Evolutionary conservation across 1,139 yeast species (phyloP), one percentile per base, ranked within the genome.

Genomic region (Kluyveromyces marxianus): DNA sequence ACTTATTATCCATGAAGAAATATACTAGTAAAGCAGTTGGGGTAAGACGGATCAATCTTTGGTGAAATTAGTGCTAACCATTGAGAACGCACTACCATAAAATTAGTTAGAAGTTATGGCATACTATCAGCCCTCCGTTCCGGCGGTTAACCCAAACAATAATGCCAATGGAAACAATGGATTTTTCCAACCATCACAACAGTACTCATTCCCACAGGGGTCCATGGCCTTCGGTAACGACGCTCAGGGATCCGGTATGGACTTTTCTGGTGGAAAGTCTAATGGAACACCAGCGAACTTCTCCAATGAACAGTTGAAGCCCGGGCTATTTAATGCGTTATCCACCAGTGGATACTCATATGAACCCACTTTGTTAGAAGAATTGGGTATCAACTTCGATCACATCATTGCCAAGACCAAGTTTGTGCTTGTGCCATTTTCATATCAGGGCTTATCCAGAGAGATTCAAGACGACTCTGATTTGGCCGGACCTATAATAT

Each of bases 331-430:
- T 24, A 95, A 96, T 4, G 98, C 98, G 0, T 83, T 94, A 61
- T 89, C 97, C 2, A 85, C 97, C 0, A 75, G 86, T 0, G 98
- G 99, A 0, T 92, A 92, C 62, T 81, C 96, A 0, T 94, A 90
- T 27, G 99, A 92, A 63, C 94, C 96, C 0, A 92, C 97, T 1
- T 70, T 92, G 45, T 70, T 92, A 45, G 96, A 92, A 63, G 99
- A 92, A 62, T 69, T 92, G 37, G 99, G 97, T 1, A 87, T 94
- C 60, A 90, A 92, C 65, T 92, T 94, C 61, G 76, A 74, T 42
- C 97, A 92, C 62, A 92, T 92, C 56, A 79, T 83, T 57, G 74
- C 79, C 42, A 89, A 92, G 71, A 92, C 98, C 0, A 69, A 81
- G 62, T 87, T 94, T 3, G 98, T 89, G 25, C 75, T 92, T 61